Evolutionary conservation across 352 stramenopile genomes (phyloP).

Genomic region (Pythium dissimile): DNA sequence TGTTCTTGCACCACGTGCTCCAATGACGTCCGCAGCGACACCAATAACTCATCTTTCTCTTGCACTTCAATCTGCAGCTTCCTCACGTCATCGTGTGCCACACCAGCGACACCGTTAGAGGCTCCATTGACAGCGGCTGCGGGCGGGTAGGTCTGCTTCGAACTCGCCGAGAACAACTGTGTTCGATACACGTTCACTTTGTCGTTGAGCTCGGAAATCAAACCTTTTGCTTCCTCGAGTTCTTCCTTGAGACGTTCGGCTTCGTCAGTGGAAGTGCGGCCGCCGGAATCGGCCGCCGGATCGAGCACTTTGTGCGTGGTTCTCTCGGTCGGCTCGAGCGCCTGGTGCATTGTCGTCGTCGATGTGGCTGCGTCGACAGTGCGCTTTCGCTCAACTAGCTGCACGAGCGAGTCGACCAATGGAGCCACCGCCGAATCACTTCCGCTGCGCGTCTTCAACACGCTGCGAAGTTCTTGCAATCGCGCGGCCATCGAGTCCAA

Average conservation of each 20-base stretch:
- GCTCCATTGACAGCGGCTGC: neutral
- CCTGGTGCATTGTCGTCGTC: neutral
- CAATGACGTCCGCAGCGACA: slow-evolving; percentile 28
- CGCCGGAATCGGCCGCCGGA: too few relatives aligned
- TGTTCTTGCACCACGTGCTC: slow-evolving; percentile 37
- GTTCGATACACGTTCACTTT: slow-evolving; percentile 27
- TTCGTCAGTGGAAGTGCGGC: too few relatives aligned
- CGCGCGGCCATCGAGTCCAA: slow-evolving; percentile 32
- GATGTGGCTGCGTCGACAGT: slow-evolving; percentile 21
- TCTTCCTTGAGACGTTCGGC: slow-evolving; percentile 11
- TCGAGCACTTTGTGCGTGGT: too few relatives aligned
- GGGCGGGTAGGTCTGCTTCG: neutral
- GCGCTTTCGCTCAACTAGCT: slow-evolving; percentile 43
- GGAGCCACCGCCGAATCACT: too few relatives aligned
- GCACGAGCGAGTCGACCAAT: slow-evolving; percentile 25
- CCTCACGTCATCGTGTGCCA: slow-evolving; percentile 1
- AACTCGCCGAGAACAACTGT: slow-evolving; percentile 26
- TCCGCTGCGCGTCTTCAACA: too few relatives aligned
- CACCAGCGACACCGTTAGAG: too few relatives aligned
- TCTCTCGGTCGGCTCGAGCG: too few relatives aligned
- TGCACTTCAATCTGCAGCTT: slow-evolving; percentile 28
- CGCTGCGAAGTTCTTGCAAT: slow-evolving; percentile 28
- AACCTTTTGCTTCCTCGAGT: slow-evolving; percentile 16
- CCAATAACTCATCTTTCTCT: slow-evolving; percentile 42
- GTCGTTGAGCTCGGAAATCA: slow-evolving; percentile 22